phyloP scores from a whole-genome alignment of 495 filamentous ascomycete genomes.

The Cryomyces minteri region DNA sequence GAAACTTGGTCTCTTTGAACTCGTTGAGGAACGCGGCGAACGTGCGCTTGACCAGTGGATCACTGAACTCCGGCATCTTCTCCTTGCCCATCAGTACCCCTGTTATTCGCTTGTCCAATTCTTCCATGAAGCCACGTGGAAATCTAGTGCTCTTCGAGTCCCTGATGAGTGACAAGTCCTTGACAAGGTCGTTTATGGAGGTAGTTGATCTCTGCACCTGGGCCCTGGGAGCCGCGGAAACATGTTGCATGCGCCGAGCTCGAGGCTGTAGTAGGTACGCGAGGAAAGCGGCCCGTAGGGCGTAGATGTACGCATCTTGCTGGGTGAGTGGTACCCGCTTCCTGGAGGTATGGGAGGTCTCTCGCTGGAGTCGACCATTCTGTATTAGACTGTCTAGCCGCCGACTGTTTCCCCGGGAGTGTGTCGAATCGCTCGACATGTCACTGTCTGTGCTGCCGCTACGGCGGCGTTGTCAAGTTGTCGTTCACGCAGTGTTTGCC shows the following conservation, averaged over 20 bases:
- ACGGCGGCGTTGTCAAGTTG: too few relatives aligned
- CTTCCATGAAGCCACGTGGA: constrained; percentile 57
- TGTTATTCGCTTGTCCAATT: constrained; percentile 49
- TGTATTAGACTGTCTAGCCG: constrained; percentile 34
- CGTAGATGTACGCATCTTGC: constrained; percentile 74
- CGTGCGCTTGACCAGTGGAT: constrained; percentile 55
- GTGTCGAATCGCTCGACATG: constrained; percentile 7
- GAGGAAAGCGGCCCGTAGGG: constrained; percentile 81
- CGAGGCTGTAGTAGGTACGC: constrained; percentile 85
- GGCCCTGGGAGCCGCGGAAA: constrained; percentile 29
- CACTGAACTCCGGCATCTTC: constrained; percentile 59
- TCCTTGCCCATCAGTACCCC: constrained; percentile 49
- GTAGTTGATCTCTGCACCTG: constrained; percentile 47
- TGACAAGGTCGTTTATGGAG: constrained; percentile 49
- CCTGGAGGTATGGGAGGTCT: constrained; percentile 27
- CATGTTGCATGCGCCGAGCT: constrained; percentile 69
- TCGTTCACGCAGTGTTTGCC: too few relatives aligned
- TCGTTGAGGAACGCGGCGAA: constrained; percentile 68
- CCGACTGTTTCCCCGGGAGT: constrained; percentile 7
- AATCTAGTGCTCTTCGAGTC: constrained; percentile 63
- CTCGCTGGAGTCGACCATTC: constrained; percentile 30
- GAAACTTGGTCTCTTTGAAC: constrained; percentile 52
- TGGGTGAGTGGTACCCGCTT: constrained; percentile 29
- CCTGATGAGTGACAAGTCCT: constrained; percentile 55
- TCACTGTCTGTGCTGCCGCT: background rate